These are phyloP conservation scores for Ceratocystis alfenasii DNA, from an alignment of 2,329 filamentous ascomycete genomes.

Conservation along the genomic window DNA sequence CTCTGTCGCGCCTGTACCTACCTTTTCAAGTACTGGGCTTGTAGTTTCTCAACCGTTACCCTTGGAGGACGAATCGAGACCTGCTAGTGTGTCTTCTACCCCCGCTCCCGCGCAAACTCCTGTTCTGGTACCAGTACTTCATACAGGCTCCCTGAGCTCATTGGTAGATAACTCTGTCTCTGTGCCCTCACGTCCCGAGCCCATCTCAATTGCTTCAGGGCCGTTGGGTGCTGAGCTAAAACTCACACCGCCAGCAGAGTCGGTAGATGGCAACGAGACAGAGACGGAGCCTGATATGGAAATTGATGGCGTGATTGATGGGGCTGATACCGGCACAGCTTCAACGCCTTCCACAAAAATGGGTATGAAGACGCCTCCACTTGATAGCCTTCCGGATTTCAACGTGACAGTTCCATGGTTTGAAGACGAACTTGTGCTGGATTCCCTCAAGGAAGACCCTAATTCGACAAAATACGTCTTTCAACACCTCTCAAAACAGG, in stretches of 20 bases:
- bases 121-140: background rate
- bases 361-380: constrained; percentile 42
- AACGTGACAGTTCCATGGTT: constrained; percentile 24
- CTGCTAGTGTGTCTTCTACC: background rate
- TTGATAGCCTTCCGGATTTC: constrained; percentile 42
- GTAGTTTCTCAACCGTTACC: background rate
- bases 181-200: background rate
- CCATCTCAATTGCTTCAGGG: background rate
- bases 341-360: constrained; percentile 29
- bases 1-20: background rate
- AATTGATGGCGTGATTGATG: constrained; percentile 43
- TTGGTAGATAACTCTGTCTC: background rate
- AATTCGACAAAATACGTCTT: constrained; percentile 37
- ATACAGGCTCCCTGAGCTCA: background rate
- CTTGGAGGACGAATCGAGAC: background rate
- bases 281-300: constrained; percentile 29
- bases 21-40: too few species aligned
- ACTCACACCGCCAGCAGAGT: constrained; percentile 23
- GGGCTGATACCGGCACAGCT: constrained; percentile 41
- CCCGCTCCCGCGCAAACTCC: background rate
- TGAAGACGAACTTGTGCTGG: constrained; percentile 27
- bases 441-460: constrained; percentile 33
- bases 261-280: constrained; percentile 23
- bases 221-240: constrained; percentile 21
- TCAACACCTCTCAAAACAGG: constrained; percentile 26